These are phyloP conservation scores for Trypanosoma theileri DNA, from an alignment of 208 protist species.

Conservation along the genomic window DNA sequence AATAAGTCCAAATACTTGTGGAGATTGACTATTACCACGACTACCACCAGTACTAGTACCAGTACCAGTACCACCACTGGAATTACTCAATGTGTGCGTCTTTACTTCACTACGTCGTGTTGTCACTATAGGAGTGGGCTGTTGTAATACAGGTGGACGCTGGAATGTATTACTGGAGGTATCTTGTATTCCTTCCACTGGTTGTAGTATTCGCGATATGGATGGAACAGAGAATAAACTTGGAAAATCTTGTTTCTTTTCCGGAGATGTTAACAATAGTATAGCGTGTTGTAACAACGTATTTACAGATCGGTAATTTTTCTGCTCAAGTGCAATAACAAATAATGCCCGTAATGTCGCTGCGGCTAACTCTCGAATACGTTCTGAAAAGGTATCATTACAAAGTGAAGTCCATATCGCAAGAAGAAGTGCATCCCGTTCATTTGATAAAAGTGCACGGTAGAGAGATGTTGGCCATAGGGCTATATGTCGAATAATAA, in stretches of 20 bases:
- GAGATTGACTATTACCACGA: not conserved
- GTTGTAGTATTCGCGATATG: not conserved
- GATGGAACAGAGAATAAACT: not conserved
- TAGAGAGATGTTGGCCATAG: conserved; percentile 47
- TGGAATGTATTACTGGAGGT: not conserved
- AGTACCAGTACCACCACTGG: not conserved
- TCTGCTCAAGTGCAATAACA: conserved; percentile 43
- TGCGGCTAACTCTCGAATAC: conserved; percentile 58
- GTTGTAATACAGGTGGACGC: not conserved
- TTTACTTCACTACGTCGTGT: not conserved
- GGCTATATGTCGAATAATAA: conserved; percentile 59
- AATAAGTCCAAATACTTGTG: not conserved
- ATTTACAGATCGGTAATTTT: conserved; percentile 41
- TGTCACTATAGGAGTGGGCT: not conserved
- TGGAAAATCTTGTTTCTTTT: conserved; percentile 1
- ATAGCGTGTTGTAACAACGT: conserved; percentile 59
- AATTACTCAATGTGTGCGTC: not conserved
- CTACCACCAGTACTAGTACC: not conserved
- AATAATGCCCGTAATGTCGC: conserved; percentile 59
- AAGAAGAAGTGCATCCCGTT: conserved; percentile 47
- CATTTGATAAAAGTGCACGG: conserved; percentile 39
- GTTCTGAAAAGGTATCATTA: conserved; percentile 17
- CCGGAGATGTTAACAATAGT: conserved; percentile 1
- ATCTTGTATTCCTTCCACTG: not conserved
- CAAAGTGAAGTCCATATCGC: conserved; percentile 49